Percentiles rank a stretch among this genome's conserved stretches.
Evolutionary conservation across 257 asterid species (phyloP).

Genomic region (Solanum virginianum): DNA sequence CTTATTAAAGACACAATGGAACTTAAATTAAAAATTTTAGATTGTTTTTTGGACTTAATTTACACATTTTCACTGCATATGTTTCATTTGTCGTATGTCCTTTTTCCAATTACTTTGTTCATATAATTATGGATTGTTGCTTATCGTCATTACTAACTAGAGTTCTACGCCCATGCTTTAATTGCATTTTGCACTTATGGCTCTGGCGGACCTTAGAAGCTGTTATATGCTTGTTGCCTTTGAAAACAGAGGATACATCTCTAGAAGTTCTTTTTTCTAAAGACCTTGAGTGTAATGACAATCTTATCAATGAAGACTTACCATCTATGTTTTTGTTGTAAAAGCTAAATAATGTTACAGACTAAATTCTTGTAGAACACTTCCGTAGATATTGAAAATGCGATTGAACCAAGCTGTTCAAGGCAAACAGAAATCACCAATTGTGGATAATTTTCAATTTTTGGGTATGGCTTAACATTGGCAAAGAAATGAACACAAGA

Average conservation of each 20-base stretch:
- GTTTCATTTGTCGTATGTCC: background rate
- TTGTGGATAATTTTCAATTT: background rate
- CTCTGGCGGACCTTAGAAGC: background rate
- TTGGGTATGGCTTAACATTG: background rate
- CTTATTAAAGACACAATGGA: background rate
- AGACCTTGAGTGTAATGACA: background rate
- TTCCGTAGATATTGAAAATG: background rate
- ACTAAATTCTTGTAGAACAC: background rate
- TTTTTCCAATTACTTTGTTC: background rate
- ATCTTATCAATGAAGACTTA: too few relatives aligned
- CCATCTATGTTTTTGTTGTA: background rate
- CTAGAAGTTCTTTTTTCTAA: background rate
- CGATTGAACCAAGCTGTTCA: background rate
- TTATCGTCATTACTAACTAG: background rate
- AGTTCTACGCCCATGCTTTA: background rate
- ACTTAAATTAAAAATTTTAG: background rate
- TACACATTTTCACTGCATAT: background rate
- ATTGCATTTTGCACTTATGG: background rate
- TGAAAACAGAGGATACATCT: background rate
- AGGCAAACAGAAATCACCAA: background rate
- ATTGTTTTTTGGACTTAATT: background rate
- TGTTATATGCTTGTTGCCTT: background rate
- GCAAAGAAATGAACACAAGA: background rate
- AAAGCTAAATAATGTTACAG: background rate
- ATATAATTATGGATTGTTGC: background rate